Base-by-base conservation (phyloP, 352 stramenopile genomes). In the Pythium pyrilobum region DNA sequence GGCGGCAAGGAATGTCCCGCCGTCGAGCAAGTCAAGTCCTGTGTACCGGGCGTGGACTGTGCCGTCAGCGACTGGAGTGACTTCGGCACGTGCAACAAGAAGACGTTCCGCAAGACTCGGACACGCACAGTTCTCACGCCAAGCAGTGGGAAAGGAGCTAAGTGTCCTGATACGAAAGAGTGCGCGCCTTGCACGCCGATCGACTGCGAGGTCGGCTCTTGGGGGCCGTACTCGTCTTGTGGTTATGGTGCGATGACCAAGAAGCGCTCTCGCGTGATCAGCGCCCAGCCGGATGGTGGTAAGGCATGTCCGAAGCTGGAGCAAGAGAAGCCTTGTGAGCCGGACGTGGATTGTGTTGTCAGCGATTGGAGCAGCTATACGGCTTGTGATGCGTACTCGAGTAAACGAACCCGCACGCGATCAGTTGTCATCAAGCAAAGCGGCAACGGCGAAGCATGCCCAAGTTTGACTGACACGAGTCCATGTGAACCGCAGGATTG, bases 11-110 rank as follows among this genome's bases (percentile, higher is more conserved):
- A 43, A 12, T 87, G 75, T 47, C 69, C 75, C 0, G 46, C 42
- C 9, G 60, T 83, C 2, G 50, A 68, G 8, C 56, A 85, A 23
- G 54, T 43, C 5, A 39, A 62, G 12, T 62, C 64, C 24, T 87
- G 77, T 49, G 66, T 55, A 8, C 66, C 72, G 0, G 56, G 65
- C 13, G 48, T 86, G 0, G 72, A 88, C 61, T 90, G 80, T 44
- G 57, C 78, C 39, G 67, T 87, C 15, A 72, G 73, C n/a, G 65
- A 81, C 15, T 90, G 47, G 46, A 31, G 54, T 6, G n/a, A 44
- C 21, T 65, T 56, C 53, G 27, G 13, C 5, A 24, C 25, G 2
- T 87, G 76, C 45, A 69, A 58, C 27, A 52, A 37, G 11, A 41
- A 46, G 2, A 80, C 50, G 1, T 72, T 67, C 52, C 60, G 66